A percentile compares a stretch with the other conserved stretches of the same genome.
Conservation (phyloP, 495 filamentous ascomycete genomes). For the Cercophora sp. region DNA sequence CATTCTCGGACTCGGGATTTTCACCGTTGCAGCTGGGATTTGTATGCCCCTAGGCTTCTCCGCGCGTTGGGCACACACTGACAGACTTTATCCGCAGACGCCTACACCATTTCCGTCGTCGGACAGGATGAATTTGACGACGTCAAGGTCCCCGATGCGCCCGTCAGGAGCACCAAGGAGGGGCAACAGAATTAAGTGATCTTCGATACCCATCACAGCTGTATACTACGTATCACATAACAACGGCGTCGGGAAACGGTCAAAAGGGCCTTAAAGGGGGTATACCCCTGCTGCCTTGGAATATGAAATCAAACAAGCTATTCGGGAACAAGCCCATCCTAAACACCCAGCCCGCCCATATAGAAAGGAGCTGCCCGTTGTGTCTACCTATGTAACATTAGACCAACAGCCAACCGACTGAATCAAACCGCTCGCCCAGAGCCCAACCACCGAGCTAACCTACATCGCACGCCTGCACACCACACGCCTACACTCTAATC, state of each 20-base stretch:
- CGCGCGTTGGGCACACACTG: neutral
- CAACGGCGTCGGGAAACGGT: neutral
- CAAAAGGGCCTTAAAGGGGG: neutral
- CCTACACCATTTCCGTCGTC: conserved; percentile 82
- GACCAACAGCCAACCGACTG: too few relatives aligned
- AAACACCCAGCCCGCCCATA: neutral
- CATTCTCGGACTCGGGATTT: conserved; percentile 65
- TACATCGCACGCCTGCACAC: too few relatives aligned
- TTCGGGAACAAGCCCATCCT: neutral
- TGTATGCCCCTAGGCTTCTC: conserved; percentile 49
- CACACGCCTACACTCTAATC: too few relatives aligned
- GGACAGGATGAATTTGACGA: conserved; percentile 98
- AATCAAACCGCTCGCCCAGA: too few relatives aligned
- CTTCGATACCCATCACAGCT: too few relatives aligned
- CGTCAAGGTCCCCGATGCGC: conserved; percentile 75
- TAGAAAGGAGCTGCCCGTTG: neutral
- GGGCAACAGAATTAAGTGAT: conserved; percentile 26
- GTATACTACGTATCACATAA: too few relatives aligned
- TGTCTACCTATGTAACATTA: conserved; percentile 16
- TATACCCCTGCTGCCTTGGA: neutral
- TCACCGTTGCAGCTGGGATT: conserved; percentile 67
- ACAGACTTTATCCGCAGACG: conserved; percentile 57
- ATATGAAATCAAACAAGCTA: neutral
- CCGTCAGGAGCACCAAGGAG: conserved; percentile 11
- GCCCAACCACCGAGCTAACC: too few relatives aligned